Evolutionary conservation across 192 early-diverging fungal species (phyloP).

Genomic region (Podila epigama): DNA sequence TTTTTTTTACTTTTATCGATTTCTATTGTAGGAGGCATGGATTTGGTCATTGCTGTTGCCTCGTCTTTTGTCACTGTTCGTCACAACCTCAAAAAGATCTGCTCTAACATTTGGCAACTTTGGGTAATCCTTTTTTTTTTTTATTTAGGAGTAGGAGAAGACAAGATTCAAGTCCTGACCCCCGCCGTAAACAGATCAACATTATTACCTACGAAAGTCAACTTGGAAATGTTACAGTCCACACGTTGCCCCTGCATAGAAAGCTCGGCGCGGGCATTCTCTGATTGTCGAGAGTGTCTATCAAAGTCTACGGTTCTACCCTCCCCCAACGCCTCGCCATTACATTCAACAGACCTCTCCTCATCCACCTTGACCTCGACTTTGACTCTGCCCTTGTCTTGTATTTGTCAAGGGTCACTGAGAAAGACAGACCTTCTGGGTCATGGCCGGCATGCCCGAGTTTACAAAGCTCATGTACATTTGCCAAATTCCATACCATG

Average conservation of each 20-base stretch:
- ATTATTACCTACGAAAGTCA: not conserved
- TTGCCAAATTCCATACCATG: constrained; percentile 25
- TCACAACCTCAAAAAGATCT: not conserved
- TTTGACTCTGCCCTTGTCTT: constrained; percentile 1
- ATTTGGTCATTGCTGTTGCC: too few species aligned
- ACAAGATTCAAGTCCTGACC: not conserved
- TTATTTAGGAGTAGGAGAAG: not conserved
- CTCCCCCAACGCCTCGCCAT: not conserved
- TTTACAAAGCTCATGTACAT: constrained; percentile 38
- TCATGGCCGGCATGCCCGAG: constrained; percentile 38
- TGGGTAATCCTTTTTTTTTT: not conserved
- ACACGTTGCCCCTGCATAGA: not conserved
- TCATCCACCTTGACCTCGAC: not conserved
- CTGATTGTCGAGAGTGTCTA: too few species aligned
- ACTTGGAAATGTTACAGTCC: not conserved
- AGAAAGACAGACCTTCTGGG: constrained; percentile 20
- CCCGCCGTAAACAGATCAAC: not conserved
- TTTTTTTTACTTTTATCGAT: too few species aligned
- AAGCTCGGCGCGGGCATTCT: too few species aligned
- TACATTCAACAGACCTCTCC: not conserved
- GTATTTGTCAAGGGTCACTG: constrained; percentile 13
- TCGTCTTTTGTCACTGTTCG: too few species aligned
- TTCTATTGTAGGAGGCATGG: too few species aligned
- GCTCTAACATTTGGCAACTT: too few species aligned
- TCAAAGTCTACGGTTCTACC: too few species aligned